A percentile compares a stretch with the other conserved stretches of the same genome.
phyloP scores from a whole-genome alignment of 805 yeast species.

The Nakazawaea ishiwadae region DNA sequence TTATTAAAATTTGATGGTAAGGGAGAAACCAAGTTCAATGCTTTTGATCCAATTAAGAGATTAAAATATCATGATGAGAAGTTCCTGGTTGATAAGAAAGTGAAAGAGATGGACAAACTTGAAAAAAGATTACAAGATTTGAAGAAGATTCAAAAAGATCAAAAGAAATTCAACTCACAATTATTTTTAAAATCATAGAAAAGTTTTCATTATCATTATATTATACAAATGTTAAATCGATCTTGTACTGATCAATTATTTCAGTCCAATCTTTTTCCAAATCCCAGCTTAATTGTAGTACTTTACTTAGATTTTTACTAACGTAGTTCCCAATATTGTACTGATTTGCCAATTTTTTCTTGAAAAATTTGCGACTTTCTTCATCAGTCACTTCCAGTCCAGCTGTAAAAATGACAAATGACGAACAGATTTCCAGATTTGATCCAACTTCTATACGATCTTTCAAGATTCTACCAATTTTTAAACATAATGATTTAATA shows the following conservation, averaged over 20 bases:
- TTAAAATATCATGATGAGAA: conserved; percentile 76
- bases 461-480: conserved; percentile 32
- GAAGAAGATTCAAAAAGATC: conserved; percentile 23
- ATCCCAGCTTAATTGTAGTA: conserved; percentile 52
- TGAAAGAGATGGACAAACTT: conserved; percentile 68
- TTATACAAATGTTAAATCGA: conserved; percentile 41
- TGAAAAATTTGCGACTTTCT: conserved; percentile 30
- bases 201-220: neutral
- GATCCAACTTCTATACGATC: conserved; percentile 38
- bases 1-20: conserved; percentile 84
- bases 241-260: conserved; percentile 35
- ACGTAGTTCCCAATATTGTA: conserved; percentile 37
- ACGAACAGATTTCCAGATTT: conserved; percentile 50
- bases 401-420: conserved; percentile 51
- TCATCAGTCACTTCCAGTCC: conserved; percentile 51
- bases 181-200: neutral
- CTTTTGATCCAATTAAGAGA: conserved; percentile 67
- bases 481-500: conserved; percentile 43
- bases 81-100: conserved; percentile 57
- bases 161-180: conserved; percentile 10
- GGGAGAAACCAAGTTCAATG: conserved; percentile 40
- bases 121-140: conserved; percentile 64
- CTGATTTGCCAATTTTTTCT: conserved; percentile 35
- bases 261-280: conserved; percentile 48
- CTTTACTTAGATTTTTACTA: conserved; percentile 39